phyloP scores from a whole-genome alignment of 345 rosid species.

The Toxicodendron radicans region DNA sequence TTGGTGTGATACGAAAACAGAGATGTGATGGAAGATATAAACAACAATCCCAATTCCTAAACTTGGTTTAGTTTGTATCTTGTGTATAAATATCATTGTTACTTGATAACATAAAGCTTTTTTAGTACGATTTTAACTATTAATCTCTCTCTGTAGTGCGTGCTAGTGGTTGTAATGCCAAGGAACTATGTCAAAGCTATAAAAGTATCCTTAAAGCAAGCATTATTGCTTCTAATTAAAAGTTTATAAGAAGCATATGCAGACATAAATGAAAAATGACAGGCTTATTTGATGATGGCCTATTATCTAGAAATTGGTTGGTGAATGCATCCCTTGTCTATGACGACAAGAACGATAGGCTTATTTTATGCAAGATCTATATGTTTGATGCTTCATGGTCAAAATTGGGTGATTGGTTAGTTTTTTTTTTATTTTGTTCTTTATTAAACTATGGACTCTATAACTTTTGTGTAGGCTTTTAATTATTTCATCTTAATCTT shows the following conservation, averaged over 20 bases:
- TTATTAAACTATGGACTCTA: not conserved
- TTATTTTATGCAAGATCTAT: not conserved
- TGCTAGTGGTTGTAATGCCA: not conserved
- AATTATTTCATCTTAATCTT: not conserved
- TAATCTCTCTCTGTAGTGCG: no score
- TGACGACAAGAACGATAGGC: not conserved
- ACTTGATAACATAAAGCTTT: not conserved
- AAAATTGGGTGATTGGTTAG: not conserved
- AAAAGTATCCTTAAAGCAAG: not conserved
- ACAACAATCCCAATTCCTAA: not conserved
- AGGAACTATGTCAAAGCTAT: not conserved
- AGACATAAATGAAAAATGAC: not conserved
- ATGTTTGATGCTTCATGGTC: not conserved
- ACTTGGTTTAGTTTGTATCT: no score
- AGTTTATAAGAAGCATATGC: not conserved
- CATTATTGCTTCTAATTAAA: not conserved
- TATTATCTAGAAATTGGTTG: not conserved
- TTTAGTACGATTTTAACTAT: not conserved
- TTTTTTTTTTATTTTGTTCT: not conserved
- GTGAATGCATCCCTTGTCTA: not conserved
- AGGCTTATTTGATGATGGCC: not conserved
- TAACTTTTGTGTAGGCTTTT: not conserved
- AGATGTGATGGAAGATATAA: no score
- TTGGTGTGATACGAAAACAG: no score
- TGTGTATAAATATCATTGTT: not conserved